A percentile compares a stretch with the other conserved stretches of the same genome.
Conservation (phyloP, 1,284 basidiomycete species). For the Austroboletus sp. region DNA sequence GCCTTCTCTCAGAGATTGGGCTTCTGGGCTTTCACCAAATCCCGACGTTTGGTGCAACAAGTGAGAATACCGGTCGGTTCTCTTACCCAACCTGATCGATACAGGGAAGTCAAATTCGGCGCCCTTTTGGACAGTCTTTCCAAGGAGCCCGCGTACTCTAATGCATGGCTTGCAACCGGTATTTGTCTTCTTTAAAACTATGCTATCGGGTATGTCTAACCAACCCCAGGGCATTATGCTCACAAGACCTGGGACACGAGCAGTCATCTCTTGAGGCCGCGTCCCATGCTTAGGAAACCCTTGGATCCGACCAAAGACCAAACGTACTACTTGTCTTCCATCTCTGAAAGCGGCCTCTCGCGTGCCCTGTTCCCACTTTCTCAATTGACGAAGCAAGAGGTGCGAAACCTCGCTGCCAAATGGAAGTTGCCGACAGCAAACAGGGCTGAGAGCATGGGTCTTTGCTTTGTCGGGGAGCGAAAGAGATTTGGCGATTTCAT, state of each 20-base stretch:
- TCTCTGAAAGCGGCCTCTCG: slow-evolving; percentile 56
- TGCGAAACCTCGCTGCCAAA: slow-evolving; percentile 70
- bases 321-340: slow-evolving; percentile 85
- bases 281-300: slow-evolving; percentile 62
- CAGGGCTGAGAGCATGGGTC: slow-evolving; percentile 86
- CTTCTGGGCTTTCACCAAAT: slow-evolving; percentile 78
- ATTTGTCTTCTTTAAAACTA: slow-evolving; percentile 3
- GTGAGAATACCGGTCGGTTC: slow-evolving; percentile 33
- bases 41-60: slow-evolving; percentile 92
- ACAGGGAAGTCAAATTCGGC: slow-evolving; percentile 90
- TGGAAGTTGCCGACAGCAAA: slow-evolving; percentile 70
- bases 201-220: slow-evolving; percentile 2
- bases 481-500: slow-evolving; percentile 70
- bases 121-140: slow-evolving; percentile 67
- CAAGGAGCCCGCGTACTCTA: slow-evolving; percentile 24
- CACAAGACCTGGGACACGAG: slow-evolving; percentile 48
- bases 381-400: slow-evolving; percentile 58
- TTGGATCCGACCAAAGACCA: slow-evolving; percentile 80
- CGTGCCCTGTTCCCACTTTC: slow-evolving; percentile 79
- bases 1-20: slow-evolving; percentile 73
- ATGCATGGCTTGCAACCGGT: slow-evolving; percentile 78
- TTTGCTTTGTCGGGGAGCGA: slow-evolving; percentile 92
- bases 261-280: slow-evolving; percentile 20
- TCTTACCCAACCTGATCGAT: background rate
- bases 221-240: slow-evolving; percentile 79